Evolutionary conservation across 2,329 filamentous ascomycete species (phyloP).

Genomic region (Colletotrichum viniferum): DNA sequence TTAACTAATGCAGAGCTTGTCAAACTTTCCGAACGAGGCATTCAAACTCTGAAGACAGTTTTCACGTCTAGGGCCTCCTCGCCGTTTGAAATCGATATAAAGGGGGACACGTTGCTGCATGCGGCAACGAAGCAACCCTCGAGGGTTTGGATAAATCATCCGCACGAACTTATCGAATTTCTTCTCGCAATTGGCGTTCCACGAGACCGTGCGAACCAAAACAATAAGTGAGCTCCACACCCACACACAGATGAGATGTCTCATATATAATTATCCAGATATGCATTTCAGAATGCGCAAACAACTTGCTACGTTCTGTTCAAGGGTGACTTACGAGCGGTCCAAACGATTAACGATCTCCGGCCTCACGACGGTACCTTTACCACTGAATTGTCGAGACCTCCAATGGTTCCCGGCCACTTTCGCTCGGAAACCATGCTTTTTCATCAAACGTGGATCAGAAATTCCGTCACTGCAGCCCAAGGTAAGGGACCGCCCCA

Average conservation of each 20-base stretch:
- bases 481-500: background rate
- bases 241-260: accelerated
- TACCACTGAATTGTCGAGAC: accelerated
- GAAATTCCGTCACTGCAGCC: accelerated
- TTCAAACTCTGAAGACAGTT: background rate
- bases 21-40: background rate
- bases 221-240: background rate
- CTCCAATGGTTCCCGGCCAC: no score
- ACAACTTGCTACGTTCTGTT: accelerated
- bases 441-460: background rate
- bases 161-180: background rate
- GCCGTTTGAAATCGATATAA: accelerated
- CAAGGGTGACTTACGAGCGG: background rate
- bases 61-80: background rate
- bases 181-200: background rate
- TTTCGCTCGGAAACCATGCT: no score
- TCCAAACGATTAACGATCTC: background rate
- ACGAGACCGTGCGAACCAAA: background rate
- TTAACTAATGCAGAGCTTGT: accelerated
- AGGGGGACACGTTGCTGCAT: background rate
- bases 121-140: no score
- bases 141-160: no score
- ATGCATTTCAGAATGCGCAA: background rate
- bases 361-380: background rate
- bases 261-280: background rate